Percentiles rank a stretch among this genome's conserved stretches.
phyloP scores from a whole-genome alignment of 2,329 filamentous ascomycete genomes.

The Diplodia corticola region DNA sequence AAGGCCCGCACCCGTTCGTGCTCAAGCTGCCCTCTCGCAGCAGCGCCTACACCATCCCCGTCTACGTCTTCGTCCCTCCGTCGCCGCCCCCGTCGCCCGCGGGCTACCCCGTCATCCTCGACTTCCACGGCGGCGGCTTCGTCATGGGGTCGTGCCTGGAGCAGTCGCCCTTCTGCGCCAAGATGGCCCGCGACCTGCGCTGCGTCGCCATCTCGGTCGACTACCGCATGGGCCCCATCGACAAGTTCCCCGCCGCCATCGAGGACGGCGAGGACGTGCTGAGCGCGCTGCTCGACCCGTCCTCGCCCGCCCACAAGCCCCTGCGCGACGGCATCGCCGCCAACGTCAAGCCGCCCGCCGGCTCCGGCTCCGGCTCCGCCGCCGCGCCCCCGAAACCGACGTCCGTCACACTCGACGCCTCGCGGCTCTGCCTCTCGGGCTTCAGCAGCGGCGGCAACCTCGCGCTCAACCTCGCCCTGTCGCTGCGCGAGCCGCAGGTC shows the following conservation, averaged over 20 bases:
- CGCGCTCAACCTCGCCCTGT: slow-evolving; percentile 46
- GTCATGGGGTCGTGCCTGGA: slow-evolving; percentile 46
- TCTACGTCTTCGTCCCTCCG: slow-evolving; percentile 46
- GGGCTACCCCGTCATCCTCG: slow-evolving; percentile 42
- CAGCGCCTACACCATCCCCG: slow-evolving; percentile 39
- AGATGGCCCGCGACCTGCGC: slow-evolving; percentile 46
- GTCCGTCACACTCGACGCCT: slow-evolving; percentile 42
- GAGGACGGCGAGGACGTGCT: slow-evolving; percentile 51
- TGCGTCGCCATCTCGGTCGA: slow-evolving; percentile 50
- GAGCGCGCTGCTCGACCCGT: slow-evolving; percentile 43
- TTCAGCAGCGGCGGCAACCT: slow-evolving; percentile 51
- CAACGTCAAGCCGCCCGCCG: slow-evolving; percentile 26
- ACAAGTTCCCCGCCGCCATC: slow-evolving; percentile 50
- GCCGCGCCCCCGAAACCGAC: slow-evolving; percentile 16
- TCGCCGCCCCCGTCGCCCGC: slow-evolving; percentile 26
- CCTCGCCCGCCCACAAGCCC: slow-evolving; percentile 15
- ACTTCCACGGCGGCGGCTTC: slow-evolving; percentile 49
- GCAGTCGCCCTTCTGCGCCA: slow-evolving; percentile 50
- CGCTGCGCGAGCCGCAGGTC: slow-evolving; percentile 34
- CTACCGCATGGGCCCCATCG: slow-evolving; percentile 50
- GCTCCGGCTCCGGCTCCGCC: too few relatives aligned
- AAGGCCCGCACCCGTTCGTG: slow-evolving; percentile 46
- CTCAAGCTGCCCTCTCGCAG: slow-evolving; percentile 43
- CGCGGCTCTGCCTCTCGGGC: slow-evolving; percentile 45
- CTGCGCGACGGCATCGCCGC: slow-evolving; percentile 18